phyloP scores from a whole-genome alignment of 2,329 filamentous ascomycete genomes.

The Aureobasidium pullulans region DNA sequence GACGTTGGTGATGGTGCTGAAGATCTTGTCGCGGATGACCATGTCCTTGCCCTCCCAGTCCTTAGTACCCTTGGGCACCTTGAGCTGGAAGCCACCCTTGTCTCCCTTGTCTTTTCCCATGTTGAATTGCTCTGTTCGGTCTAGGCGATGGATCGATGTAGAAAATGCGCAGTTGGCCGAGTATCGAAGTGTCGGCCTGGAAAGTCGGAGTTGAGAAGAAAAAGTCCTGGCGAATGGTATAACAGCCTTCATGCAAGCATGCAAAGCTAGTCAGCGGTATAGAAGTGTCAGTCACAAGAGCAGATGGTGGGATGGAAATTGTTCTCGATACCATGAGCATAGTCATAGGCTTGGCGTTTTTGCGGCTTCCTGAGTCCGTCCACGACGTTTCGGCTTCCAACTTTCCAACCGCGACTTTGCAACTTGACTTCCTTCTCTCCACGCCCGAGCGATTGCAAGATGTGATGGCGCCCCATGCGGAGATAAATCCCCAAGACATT shows the following conservation, averaged over 20 bases:
- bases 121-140: conserved; percentile 20
- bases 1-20: conserved; percentile 64
- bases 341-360: conserved; percentile 4
- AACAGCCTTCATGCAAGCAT: conserved; percentile 13
- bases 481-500: conserved; percentile 68
- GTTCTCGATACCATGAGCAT: not conserved
- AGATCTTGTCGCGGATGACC: conserved; percentile 74
- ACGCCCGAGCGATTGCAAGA: conserved; percentile 14
- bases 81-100: conserved; percentile 53
- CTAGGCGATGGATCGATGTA: not conserved
- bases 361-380: not conserved
- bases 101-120: conserved; percentile 42
- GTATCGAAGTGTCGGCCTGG: not conserved
- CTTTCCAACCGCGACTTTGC: not conserved
- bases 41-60: conserved; percentile 77
- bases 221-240: conserved; percentile 8
- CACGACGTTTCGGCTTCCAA: not conserved
- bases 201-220: not conserved
- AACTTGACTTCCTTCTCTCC: not conserved
- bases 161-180: not conserved
- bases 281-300: not conserved
- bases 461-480: conserved; percentile 32
- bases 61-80: conserved; percentile 85
- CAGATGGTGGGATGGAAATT: conserved; percentile 8
- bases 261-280: conserved; percentile 5